Evolutionary conservation across 1,284 basidiomycete genomes (phyloP).

Genomic region (Phylloboletellus chloephorus): DNA sequence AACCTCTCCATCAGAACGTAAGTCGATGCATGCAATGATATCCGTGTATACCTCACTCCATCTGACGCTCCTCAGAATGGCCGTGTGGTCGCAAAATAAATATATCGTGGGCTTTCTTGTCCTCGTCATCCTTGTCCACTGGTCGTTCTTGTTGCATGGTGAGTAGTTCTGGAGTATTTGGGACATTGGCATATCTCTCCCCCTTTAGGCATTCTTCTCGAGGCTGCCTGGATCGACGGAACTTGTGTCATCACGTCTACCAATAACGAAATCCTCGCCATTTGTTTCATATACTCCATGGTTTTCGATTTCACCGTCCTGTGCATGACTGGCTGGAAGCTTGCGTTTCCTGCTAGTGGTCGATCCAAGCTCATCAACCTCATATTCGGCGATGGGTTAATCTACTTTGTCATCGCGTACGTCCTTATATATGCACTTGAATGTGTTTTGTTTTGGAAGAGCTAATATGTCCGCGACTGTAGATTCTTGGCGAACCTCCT

Average conservation of each 20-base stretch:
- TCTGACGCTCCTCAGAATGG: constrained; percentile 45
- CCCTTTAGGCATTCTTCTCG: constrained; percentile 50
- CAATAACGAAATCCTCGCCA: constrained; percentile 52
- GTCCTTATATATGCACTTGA: constrained; percentile 27
- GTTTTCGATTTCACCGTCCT: constrained; percentile 62
- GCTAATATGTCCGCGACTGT: constrained; percentile 2
- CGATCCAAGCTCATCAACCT: constrained; percentile 56
- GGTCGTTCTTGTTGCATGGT: constrained; percentile 74
- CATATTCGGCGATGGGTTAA: constrained; percentile 65
- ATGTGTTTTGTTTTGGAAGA: background rate
- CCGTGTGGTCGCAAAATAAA: constrained; percentile 60
- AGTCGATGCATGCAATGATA: constrained; percentile 20
- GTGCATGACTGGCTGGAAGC: constrained; percentile 55
- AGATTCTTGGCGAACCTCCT: constrained; percentile 64
- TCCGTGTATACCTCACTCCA: background rate
- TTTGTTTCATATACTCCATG: constrained; percentile 71
- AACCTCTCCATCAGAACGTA: constrained; percentile 76
- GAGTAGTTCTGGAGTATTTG: constrained; percentile 9
- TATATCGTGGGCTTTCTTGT: constrained; percentile 54
- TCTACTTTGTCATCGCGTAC: constrained; percentile 70
- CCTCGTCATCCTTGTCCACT: constrained; percentile 64
- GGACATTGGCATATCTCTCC: constrained; percentile 3
- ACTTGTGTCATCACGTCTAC: constrained; percentile 54
- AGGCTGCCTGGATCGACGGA: constrained; percentile 49
- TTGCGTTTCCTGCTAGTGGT: constrained; percentile 38